Evolutionary conservation across 228 moss, liverwort and hornwort species (phyloP).

Genomic region (Sphagnum magellanicum): DNA sequence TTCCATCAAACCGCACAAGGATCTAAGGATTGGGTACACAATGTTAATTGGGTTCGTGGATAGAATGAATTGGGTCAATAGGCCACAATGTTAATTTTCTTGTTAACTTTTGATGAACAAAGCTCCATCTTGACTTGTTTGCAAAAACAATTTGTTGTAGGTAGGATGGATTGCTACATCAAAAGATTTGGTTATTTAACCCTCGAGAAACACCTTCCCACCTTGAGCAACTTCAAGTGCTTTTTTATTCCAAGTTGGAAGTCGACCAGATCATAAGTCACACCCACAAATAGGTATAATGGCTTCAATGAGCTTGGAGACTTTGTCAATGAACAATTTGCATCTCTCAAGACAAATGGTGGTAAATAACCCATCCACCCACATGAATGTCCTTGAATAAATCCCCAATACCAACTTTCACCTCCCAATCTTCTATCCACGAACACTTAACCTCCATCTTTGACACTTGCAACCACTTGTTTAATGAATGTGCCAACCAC

Average conservation of each 20-base stretch:
- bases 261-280: conserved; percentile 36
- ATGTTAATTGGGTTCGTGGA: too few species aligned
- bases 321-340: conserved; percentile 18
- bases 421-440: conserved; percentile 46
- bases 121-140: too few species aligned
- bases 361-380: conserved; percentile 40
- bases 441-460: conserved; percentile 51
- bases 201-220: conserved; percentile 50
- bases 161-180: too few species aligned
- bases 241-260: conserved; percentile 40
- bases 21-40: too few species aligned
- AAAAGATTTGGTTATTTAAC: conserved; percentile 4
- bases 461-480: conserved; percentile 40
- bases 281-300: conserved; percentile 25
- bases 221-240: conserved; percentile 48
- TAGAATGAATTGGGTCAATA: too few species aligned
- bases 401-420: conserved; percentile 34
- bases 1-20: too few species aligned
- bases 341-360: conserved; percentile 21
- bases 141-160: too few species aligned
- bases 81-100: too few species aligned
- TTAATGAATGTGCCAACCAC: conserved; percentile 51
- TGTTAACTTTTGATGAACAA: too few species aligned
- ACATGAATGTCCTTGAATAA: conserved; percentile 41
- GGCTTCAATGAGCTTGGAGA: conserved; percentile 43